Evolutionary conservation across 2,329 filamentous ascomycete species (phyloP).

Genomic region (Aaosphaeria arxii): DNA sequence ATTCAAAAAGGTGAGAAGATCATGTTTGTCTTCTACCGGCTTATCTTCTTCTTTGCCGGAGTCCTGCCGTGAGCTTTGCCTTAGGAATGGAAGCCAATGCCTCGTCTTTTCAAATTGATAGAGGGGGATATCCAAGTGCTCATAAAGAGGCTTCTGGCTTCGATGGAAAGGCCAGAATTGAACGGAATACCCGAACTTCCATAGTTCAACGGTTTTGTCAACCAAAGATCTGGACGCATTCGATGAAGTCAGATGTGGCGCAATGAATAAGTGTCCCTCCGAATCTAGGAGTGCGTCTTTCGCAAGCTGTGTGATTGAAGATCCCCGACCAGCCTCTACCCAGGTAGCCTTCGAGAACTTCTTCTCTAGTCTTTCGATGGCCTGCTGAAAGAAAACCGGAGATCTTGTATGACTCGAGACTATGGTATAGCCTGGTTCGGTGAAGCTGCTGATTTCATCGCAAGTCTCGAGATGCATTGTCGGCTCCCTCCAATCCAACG

Average conservation of each 20-base stretch:
- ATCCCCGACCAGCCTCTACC: conserved; percentile 20
- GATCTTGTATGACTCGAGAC: conserved; percentile 39
- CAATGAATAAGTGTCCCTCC: neutral
- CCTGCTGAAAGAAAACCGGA: conserved; percentile 47
- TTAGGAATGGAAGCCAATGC: conserved; percentile 14
- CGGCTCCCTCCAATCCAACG: conserved; percentile 28
- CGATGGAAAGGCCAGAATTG: conserved; percentile 41
- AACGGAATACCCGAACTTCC: conserved; percentile 38
- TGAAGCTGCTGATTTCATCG: neutral
- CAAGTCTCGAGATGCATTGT: conserved; percentile 1
- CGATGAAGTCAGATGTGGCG: neutral
- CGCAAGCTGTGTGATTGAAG: conserved; percentile 26
- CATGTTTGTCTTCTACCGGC: neutral
- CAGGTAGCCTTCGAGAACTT: conserved; percentile 15
- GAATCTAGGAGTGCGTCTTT: neutral
- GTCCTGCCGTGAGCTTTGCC: neutral
- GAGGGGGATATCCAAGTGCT: conserved; percentile 26
- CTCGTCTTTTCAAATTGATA: conserved; percentile 22
- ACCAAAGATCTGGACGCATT: conserved; percentile 10
- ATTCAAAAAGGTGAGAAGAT: conserved; percentile 15
- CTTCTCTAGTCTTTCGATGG: conserved; percentile 38
- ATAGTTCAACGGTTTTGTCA: conserved; percentile 33
- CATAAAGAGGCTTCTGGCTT: conserved; percentile 22
- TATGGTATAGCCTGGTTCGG: neutral
- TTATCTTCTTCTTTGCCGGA: neutral